Percentiles rank a stretch among this genome's conserved stretches.
Evolutionary conservation across 1,284 basidiomycete genomes (phyloP).

Genomic region (Takashimella koratensis): DNA sequence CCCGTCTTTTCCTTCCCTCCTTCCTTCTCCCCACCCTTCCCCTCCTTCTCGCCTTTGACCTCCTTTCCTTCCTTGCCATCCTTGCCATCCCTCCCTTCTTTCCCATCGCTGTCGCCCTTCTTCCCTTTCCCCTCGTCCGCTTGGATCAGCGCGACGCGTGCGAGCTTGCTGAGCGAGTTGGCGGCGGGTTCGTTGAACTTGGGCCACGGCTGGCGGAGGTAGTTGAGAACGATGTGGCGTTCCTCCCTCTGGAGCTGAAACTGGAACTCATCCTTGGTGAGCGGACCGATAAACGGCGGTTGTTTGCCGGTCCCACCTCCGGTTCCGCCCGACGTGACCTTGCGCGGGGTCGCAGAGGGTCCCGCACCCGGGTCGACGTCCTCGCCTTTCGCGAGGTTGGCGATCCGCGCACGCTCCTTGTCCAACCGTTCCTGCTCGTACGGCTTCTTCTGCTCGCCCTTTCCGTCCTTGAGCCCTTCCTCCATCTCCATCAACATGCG

Average conservation of each 20-base stretch:
- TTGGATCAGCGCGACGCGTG: constrained; percentile 12
- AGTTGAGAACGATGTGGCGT: constrained; percentile 28
- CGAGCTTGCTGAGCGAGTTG: constrained; percentile 19
- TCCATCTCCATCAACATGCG: constrained; percentile 11
- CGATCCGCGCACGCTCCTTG: constrained; percentile 33
- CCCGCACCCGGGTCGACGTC: neutral
- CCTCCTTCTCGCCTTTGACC: too few relatives aligned
- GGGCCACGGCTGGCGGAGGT: constrained; percentile 31
- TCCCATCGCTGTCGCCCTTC: neutral
- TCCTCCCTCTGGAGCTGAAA: constrained; percentile 29
- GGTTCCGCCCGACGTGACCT: constrained; percentile 1
- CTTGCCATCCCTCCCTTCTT: neutral
- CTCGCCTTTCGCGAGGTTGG: constrained; percentile 5
- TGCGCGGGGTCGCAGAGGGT: neutral
- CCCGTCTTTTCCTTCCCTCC: too few relatives aligned
- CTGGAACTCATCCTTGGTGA: constrained; percentile 27
- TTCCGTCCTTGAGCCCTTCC: neutral
- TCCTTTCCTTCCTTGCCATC: neutral
- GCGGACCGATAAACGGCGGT: constrained; percentile 22
- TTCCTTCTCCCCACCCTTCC: constrained; percentile 4
- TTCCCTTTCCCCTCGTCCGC: constrained; percentile 14
- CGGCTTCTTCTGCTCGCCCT: constrained; percentile 12
- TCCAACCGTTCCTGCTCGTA: constrained; percentile 28
- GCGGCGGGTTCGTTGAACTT: constrained; percentile 28
- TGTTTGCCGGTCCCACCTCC: neutral